Conservation (phyloP, 495 filamentous ascomycete genomes). For the Hypoxylon trugodes region DNA sequence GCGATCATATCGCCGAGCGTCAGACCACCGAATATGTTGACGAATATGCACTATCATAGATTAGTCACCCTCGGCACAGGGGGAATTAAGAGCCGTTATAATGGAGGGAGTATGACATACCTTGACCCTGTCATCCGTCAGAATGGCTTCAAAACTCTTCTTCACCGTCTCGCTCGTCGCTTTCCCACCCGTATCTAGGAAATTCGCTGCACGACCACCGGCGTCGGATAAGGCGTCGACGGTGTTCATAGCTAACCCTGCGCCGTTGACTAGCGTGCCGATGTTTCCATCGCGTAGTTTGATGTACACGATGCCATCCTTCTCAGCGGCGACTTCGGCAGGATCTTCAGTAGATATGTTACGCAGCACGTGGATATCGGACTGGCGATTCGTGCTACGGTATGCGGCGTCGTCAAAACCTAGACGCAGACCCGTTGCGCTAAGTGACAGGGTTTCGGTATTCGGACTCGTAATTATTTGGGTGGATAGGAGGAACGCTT, state of each 20-base stretch:
- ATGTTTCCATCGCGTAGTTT: conserved; percentile 59
- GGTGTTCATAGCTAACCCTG: conserved; percentile 93
- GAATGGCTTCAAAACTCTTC: conserved; percentile 74
- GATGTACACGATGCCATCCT: conserved; percentile 78
- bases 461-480: conserved; percentile 52
- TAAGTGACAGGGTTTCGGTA: conserved; percentile 55
- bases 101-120: conserved; percentile 24
- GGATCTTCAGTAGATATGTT: conserved; percentile 60
- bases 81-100: not conserved
- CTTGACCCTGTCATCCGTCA: conserved; percentile 74
- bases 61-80: not conserved
- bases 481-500: conserved; percentile 70
- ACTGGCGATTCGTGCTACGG: conserved; percentile 69
- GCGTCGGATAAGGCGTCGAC: conserved; percentile 76
- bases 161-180: conserved; percentile 87
- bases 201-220: conserved; percentile 76
- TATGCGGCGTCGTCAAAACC: conserved; percentile 84
- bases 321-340: conserved; percentile 67
- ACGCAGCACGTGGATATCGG: conserved; percentile 67
- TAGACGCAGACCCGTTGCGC: conserved; percentile 63
- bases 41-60: conserved; percentile 64
- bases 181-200: conserved; percentile 91
- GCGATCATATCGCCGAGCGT: conserved; percentile 92
- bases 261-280: conserved; percentile 85
- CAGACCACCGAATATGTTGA: conserved; percentile 92